Evolutionary conservation across 140 eudicot species (phyloP), one percentile per base, ranked within the genome.

Genomic region (Erigeron philadelphicus): DNA sequence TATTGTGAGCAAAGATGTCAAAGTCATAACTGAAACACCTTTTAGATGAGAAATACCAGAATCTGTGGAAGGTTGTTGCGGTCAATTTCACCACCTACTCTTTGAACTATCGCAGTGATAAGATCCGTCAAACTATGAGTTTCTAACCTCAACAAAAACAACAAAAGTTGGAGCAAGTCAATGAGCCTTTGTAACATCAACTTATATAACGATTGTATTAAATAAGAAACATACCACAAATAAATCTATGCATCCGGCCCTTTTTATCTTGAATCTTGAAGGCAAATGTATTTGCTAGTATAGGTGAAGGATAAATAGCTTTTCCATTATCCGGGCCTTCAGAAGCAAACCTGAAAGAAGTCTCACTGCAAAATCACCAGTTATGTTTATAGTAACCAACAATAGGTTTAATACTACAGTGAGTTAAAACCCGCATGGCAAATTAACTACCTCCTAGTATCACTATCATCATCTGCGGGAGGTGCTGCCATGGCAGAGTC

Each of bases 71-170:
- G 95, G 68, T 87, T 80, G 72, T 61, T 79, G 66, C 89, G 97
- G 66, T 89, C 99, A 78, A 93, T 93, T 68, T 93, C 99, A 68
- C 89, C 84, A 31, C 95, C 95, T 73, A 93, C 78, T 75, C 99
- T 85, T 74, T 89, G 99, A 80, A 93, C 82, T 66, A 93, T 87
- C 55, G 97, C 89, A 42, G 99, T 84, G 68, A 89, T 85, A 12
- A 93, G 86, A 40, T 93, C 90, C 11, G 97, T 75, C 89, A 93
- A 76, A 80, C 76, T 93, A 68, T 80, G 86, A 66, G 94, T 83
- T 59, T 86, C 99, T 93, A 75, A 73, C 57, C 71, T 68, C 83
- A 68, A 73, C 43, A 65, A 82, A 3, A 45, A 12, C 9, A 72
- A 31, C 38, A 31, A 31, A 79, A 46, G 77, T 23, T 25, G 21